Base-by-base conservation (phyloP, 2,329 filamentous ascomycete species). In the Diaporthe helianthi region DNA sequence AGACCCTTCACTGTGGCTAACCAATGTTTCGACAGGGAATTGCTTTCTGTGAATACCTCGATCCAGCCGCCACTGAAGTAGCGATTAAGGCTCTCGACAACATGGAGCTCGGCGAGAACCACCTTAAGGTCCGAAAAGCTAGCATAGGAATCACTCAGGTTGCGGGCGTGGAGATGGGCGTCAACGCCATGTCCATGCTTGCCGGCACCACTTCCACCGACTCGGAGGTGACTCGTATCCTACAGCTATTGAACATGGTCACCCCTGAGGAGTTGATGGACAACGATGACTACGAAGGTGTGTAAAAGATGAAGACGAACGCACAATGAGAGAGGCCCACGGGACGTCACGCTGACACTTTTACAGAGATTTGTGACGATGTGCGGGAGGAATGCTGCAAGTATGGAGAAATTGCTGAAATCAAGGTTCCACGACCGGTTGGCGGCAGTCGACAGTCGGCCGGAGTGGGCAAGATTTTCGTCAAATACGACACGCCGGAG, bases 161-260 rank as follows among this genome's bases (percentile, higher is more conserved):
- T 26, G 87, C 93, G 55, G 94, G 94, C 72, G 87, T 97, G 49
- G 96, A 99, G 77, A 97, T 98, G 86, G 93, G 95, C 67, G 95
- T 99, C 72, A 97, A 96, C 75, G 96, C 96, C 72, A 98, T 99
- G 90, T 97, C 94, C 63, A 94, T 98, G 88, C 92, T 99, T 75
- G 96, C 96, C 46, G 94, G 95, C 69, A 97, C 96, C 24, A 93
- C 90, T 3, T 92, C 92, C 46, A 87, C 87, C 68, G 92, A 94
- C 71, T 84, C 92, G 41, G 94, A 97, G 74, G 89, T 91, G 71
- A 92, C 92, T 73, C 89, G 93, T 68, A 95, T 99, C 19, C 80
- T 99, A 71, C 95, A 97, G 81, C 84, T 99, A 71, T 88, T 99
- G 77, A 99, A 99, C 83, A 99, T 99, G 96, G 95, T 99, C 44